Evolutionary conservation across 441 rosid species (phyloP).

Genomic region (Mallotus repandus): DNA sequence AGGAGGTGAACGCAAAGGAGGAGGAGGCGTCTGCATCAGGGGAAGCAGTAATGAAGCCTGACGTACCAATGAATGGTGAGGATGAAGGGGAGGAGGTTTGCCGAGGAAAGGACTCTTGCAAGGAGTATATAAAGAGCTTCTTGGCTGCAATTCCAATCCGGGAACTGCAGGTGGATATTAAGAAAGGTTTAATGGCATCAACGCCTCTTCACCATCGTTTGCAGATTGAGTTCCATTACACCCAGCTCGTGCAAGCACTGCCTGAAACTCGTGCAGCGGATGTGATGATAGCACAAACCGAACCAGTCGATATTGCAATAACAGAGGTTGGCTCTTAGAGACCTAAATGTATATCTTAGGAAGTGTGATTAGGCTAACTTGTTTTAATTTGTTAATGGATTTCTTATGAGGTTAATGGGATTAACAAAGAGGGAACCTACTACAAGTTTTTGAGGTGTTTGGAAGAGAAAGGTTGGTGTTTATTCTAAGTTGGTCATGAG

Average conservation of each 20-base stretch:
- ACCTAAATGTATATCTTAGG: conserved; percentile 35
- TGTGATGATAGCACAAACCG: neutral
- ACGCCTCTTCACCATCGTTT: conserved; percentile 73
- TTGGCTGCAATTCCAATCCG: conserved; percentile 87
- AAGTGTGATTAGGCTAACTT: conserved; percentile 37
- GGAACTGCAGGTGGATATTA: conserved; percentile 74
- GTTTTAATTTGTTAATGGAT: conserved; percentile 10
- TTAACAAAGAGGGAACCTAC: conserved; percentile 32
- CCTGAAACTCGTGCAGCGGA: conserved; percentile 21
- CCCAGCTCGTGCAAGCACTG: conserved; percentile 32
- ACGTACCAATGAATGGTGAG: conserved; percentile 27
- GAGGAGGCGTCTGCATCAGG: conserved; percentile 29
- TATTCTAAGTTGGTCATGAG: conserved; percentile 10
- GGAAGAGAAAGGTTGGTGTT: conserved; percentile 16
- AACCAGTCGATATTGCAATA: neutral
- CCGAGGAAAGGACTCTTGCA: conserved; percentile 81
- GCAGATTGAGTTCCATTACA: conserved; percentile 83
- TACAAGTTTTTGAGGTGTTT: conserved; percentile 20
- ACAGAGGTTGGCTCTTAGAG: conserved; percentile 19
- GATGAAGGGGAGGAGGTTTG: conserved; percentile 48
- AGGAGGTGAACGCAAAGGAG: conserved; percentile 22
- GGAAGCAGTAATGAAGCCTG: conserved; percentile 17
- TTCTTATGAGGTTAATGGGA: conserved; percentile 26
- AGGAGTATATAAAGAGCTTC: conserved; percentile 88
- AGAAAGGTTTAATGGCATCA: conserved; percentile 66